A percentile compares a stretch with the other conserved stretches of the same genome.
phyloP scores from a whole-genome alignment of 768 basidiomycete genomes.

The Mrakia blollopis region DNA sequence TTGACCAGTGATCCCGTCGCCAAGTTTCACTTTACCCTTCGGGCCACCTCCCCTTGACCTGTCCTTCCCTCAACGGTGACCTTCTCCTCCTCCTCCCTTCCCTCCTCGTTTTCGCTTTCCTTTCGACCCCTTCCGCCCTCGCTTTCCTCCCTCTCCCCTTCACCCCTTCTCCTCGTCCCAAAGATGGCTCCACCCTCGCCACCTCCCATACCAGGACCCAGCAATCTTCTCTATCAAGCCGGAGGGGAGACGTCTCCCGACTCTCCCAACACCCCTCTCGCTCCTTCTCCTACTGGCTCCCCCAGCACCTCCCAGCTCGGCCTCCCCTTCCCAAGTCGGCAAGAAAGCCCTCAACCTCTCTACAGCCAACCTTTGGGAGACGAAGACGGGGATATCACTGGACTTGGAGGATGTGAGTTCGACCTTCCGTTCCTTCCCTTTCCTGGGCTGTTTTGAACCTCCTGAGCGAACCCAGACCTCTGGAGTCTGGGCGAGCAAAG shows the following conservation, averaged over 20 bases:
- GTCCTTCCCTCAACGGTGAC: background rate
- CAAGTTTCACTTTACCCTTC: too few relatives aligned
- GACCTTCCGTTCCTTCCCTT: background rate
- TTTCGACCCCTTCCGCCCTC: background rate
- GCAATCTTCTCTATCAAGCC: background rate
- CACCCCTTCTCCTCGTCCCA: background rate
- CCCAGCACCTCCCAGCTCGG: background rate
- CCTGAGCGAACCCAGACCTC: background rate
- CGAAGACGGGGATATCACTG: conserved; percentile 28
- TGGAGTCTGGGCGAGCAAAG: background rate
- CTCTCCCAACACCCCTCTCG: background rate
- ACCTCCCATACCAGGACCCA: background rate
- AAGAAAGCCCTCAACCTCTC: background rate
- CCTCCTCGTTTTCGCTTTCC: background rate
- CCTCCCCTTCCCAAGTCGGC: background rate
- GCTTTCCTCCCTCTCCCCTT: background rate
- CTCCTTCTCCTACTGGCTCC: background rate
- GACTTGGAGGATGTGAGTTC: conserved; percentile 28
- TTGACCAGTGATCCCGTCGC: too few relatives aligned
- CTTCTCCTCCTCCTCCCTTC: background rate
- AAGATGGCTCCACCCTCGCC: background rate
- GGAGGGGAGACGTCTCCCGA: background rate
- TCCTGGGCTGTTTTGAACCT: background rate
- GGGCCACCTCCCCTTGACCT: background rate
- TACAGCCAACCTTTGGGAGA: background rate